These are phyloP conservation scores for Ambrosia artemisiifolia DNA, from an alignment of 129 eudicot genomes.

Conservation along the genomic window DNA sequence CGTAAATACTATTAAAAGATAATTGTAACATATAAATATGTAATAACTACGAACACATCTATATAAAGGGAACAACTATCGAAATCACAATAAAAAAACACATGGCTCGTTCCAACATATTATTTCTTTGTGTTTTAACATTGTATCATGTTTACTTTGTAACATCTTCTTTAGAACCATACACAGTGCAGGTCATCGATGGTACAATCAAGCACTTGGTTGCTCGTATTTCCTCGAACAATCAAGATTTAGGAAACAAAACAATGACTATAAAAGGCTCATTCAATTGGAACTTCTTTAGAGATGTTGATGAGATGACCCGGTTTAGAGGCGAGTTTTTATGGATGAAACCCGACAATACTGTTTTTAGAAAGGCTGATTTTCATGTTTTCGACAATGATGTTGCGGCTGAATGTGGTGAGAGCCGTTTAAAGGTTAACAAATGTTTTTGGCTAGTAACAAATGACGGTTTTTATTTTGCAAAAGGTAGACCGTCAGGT, in stretches of 20 bases:
- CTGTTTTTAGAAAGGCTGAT: not conserved
- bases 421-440: not conserved
- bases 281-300: slow-evolving; percentile 8
- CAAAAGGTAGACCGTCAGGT: not conserved
- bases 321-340: slow-evolving; percentile 4
- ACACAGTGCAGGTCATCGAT: not conserved
- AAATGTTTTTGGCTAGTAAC: slow-evolving; percentile 12
- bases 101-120: not conserved
- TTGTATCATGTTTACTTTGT: not conserved
- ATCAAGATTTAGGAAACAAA: slow-evolving; percentile 6
- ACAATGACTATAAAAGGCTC: not conserved
- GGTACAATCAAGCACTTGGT: not conserved
- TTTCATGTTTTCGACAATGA: slow-evolving; percentile 15
- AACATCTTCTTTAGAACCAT: not conserved
- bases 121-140: not conserved
- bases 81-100: not conserved
- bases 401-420: slow-evolving; percentile 5
- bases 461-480: slow-evolving; percentile 17
- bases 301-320: not conserved
- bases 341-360: slow-evolving; percentile 14
- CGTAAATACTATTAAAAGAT: no score
- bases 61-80: not conserved
- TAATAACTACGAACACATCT: not conserved
- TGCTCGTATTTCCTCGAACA: slow-evolving; percentile 12
- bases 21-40: no score